Percentiles rank a stretch among this genome's conserved stretches.
phyloP scores from a whole-genome alignment of 2,329 filamentous ascomycete species.

The Aspergillus felis region DNA sequence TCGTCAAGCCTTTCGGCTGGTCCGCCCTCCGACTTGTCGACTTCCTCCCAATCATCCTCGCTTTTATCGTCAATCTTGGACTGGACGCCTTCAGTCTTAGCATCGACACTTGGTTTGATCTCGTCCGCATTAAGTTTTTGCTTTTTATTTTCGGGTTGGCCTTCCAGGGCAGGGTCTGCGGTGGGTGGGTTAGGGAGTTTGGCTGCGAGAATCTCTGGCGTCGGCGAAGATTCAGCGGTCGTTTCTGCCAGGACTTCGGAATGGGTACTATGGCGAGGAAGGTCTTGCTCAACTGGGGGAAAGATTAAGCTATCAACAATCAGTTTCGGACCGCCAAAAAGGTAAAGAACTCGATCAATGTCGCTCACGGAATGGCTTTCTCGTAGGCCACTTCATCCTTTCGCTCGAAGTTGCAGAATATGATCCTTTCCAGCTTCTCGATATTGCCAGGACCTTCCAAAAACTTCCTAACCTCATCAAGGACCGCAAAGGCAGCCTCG shows the following conservation, averaged over 20 bases:
- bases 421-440: slow-evolving; percentile 61
- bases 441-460: slow-evolving; percentile 41
- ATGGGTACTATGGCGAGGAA: slow-evolving; percentile 11
- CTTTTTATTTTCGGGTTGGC: slow-evolving; percentile 46
- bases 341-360: not conserved
- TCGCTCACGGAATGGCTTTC: slow-evolving; percentile 66
- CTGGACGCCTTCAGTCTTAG: slow-evolving; percentile 3
- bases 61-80: slow-evolving; percentile 23
- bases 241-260: slow-evolving; percentile 10
- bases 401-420: slow-evolving; percentile 78
- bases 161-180: slow-evolving; percentile 42
- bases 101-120: slow-evolving; percentile 1
- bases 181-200: slow-evolving; percentile 49
- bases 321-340: not conserved
- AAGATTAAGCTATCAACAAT: slow-evolving; percentile 43
- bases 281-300: slow-evolving; percentile 42
- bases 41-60: slow-evolving; percentile 40
- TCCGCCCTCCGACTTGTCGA: slow-evolving; percentile 26
- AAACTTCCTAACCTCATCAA: slow-evolving; percentile 56
- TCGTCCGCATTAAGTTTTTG: slow-evolving; percentile 34
- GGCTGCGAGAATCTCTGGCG: slow-evolving; percentile 33
- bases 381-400: slow-evolving; percentile 77
- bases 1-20: slow-evolving; percentile 27
- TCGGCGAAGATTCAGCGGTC: slow-evolving; percentile 25
- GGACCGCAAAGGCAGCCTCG: slow-evolving; percentile 69